Evolutionary conservation across 1,284 basidiomycete genomes (phyloP).

Genomic region (Pseudozyma pruni): DNA sequence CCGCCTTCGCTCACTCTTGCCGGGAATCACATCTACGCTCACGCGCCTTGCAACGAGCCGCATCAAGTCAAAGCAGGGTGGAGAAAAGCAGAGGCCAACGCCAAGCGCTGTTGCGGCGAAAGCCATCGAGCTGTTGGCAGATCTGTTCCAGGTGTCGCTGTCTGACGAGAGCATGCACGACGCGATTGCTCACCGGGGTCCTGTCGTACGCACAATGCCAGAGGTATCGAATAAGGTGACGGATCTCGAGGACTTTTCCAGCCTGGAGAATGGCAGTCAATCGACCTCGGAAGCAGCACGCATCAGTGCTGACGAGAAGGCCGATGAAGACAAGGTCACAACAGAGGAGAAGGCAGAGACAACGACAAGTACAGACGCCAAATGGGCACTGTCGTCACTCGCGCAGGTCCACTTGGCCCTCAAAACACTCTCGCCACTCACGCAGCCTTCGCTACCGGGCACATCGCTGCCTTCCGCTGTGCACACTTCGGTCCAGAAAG

Average conservation of each 20-base stretch:
- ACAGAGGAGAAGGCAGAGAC: background rate
- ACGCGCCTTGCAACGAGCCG: conserved; percentile 35
- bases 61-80: conserved; percentile 12
- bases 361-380: conserved; percentile 8
- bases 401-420: conserved; percentile 40
- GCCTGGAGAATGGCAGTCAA: background rate
- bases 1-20: conserved; percentile 29
- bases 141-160: conserved; percentile 23
- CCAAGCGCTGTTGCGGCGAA: conserved; percentile 18
- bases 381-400: conserved; percentile 36
- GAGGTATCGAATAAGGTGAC: conserved; percentile 5
- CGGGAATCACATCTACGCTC: conserved; percentile 37
- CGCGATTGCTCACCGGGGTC: background rate
- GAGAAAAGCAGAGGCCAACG: conserved; percentile 3
- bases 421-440: conserved; percentile 30
- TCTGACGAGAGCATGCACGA: conserved; percentile 9
- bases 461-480: conserved; percentile 21
- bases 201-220: background rate
- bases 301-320: background rate
- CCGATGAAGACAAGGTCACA: background rate
- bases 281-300: background rate
- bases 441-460: conserved; percentile 23
- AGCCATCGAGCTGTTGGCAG: conserved; percentile 19
- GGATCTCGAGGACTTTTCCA: conserved; percentile 19
- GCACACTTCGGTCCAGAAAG: conserved; percentile 6